phyloP scores from a whole-genome alignment of 2,329 filamentous ascomycete genomes.

The Coleophoma eucalyptorum region DNA sequence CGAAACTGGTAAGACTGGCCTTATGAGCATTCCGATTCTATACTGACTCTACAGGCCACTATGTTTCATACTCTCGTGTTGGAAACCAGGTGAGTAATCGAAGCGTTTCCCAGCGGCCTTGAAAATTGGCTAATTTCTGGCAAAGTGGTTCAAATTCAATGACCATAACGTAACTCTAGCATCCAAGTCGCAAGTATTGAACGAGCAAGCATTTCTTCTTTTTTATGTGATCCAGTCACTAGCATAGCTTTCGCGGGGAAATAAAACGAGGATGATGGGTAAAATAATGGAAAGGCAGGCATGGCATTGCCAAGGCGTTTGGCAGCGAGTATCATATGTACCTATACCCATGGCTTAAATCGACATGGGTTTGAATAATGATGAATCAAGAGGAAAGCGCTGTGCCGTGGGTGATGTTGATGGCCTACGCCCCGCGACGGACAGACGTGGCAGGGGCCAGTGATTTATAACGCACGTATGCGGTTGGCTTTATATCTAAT shows the following conservation, averaged over 20 bases:
- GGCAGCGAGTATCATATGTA: background rate
- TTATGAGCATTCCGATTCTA: background rate
- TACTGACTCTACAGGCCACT: slow-evolving; percentile 56
- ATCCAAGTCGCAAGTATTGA: slow-evolving; percentile 78
- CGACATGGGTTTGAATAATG: too few relatives aligned
- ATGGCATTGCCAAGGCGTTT: background rate
- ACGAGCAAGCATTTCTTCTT: slow-evolving; percentile 82
- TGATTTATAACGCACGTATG: too few relatives aligned
- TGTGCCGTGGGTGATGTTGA: too few relatives aligned
- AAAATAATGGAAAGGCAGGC: background rate
- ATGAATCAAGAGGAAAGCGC: too few relatives aligned
- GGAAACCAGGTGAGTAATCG: slow-evolving; percentile 56
- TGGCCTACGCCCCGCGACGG: too few relatives aligned
- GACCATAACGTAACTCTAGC: slow-evolving; percentile 89
- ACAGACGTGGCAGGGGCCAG: too few relatives aligned
- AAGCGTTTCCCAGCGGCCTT: background rate
- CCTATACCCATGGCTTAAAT: too few relatives aligned
- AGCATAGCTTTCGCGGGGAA: slow-evolving; percentile 29
- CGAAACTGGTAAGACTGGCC: slow-evolving; percentile 58
- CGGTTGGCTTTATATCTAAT: too few relatives aligned
- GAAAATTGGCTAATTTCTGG: slow-evolving; percentile 3
- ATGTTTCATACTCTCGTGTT: slow-evolving; percentile 83
- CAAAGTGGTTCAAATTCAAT: slow-evolving; percentile 91
- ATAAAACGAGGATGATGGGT: too few relatives aligned
- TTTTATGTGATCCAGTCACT: slow-evolving; percentile 75